A percentile compares a stretch with the other conserved stretches of the same genome.
Evolutionary conservation across 2,329 filamentous ascomycete species (phyloP).

Genomic region (Colletotrichum horii): DNA sequence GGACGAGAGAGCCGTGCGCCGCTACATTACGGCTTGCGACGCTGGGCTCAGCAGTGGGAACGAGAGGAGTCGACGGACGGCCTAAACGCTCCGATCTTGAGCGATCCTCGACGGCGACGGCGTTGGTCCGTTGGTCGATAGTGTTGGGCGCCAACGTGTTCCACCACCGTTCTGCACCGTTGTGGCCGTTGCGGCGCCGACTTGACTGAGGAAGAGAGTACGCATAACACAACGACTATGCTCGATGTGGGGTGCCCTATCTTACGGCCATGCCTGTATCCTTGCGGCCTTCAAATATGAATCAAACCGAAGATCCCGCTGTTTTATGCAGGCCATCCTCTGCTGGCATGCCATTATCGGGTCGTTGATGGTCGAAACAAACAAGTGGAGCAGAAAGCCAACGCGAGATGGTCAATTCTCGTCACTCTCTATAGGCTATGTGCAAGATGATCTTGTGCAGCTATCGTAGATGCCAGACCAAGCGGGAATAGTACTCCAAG

Average conservation of each 20-base stretch:
- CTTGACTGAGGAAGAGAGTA: neutral
- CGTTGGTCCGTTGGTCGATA: neutral
- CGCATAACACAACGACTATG: neutral
- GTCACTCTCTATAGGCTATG: neutral
- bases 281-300: neutral
- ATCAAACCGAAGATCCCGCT: neutral
- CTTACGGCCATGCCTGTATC: neutral
- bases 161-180: neutral
- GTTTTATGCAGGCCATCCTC: neutral
- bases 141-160: neutral
- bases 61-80: neutral
- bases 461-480: neutral
- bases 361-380: neutral
- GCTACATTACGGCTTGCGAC: constrained; percentile 6
- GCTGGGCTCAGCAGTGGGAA: neutral
- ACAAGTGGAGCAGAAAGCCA: neutral
- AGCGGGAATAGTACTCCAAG: neutral
- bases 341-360: neutral
- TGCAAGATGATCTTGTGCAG: neutral
- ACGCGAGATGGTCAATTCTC: neutral
- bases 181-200: neutral
- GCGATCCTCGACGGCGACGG: neutral
- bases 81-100: constrained; percentile 3
- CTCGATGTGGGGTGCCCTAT: neutral
- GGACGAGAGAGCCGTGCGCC: constrained; percentile 4